These are phyloP conservation scores for Phaffia australis DNA, from an alignment of 768 basidiomycete species.

Conservation along the genomic window DNA sequence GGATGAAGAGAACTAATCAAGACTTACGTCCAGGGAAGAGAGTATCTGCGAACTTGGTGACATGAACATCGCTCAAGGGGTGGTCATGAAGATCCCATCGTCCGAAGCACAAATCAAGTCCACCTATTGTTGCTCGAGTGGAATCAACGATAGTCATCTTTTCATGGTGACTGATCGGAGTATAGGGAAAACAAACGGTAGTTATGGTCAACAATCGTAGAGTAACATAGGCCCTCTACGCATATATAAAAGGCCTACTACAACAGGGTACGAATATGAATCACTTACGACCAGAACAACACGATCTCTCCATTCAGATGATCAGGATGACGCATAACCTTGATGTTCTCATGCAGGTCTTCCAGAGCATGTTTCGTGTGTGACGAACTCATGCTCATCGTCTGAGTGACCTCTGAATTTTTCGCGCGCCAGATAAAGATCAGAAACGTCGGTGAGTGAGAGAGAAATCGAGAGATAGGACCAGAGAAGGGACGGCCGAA, in stretches of 20 bases:
- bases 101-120: constrained; percentile 91
- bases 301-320: constrained; percentile 28
- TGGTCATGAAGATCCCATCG: constrained; percentile 91
- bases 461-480: neutral
- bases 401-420: constrained; percentile 58
- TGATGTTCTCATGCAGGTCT: constrained; percentile 73
- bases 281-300: constrained; percentile 53
- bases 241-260: too few species aligned
- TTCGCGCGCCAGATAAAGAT: too few species aligned
- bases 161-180: constrained; percentile 59
- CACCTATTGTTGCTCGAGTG: constrained; percentile 66
- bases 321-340: constrained; percentile 49
- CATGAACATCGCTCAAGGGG: constrained; percentile 85
- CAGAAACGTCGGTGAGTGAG: too few species aligned
- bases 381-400: constrained; percentile 59
- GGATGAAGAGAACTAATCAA: neutral
- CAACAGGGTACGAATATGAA: too few species aligned
- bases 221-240: too few species aligned
- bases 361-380: constrained; percentile 57
- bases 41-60: constrained; percentile 65
- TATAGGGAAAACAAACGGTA: too few species aligned
- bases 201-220: too few species aligned
- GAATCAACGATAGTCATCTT: constrained; percentile 57
- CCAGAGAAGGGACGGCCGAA: constrained; percentile 35
- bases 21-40: constrained; percentile 70